Evolutionary conservation across 2,329 filamentous ascomycete species (phyloP).

Genomic region (Pseudomassariella vexata): DNA sequence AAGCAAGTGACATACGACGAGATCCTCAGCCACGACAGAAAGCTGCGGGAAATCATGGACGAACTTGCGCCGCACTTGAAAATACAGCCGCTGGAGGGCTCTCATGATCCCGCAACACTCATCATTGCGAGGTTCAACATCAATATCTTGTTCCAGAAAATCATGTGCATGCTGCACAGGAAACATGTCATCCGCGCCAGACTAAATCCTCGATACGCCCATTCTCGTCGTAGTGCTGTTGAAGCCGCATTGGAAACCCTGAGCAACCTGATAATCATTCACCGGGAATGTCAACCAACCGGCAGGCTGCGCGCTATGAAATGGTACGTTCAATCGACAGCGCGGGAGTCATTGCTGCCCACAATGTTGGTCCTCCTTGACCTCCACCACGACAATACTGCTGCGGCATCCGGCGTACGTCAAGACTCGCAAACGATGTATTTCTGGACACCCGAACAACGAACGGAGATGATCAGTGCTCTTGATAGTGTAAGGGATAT

Average conservation of each 20-base stretch:
- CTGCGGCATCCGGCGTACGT: conserved; percentile 33
- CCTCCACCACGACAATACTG: conserved; percentile 62
- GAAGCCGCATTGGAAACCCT: conserved; percentile 82
- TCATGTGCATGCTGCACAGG: conserved; percentile 81
- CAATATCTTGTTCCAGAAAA: conserved; percentile 82
- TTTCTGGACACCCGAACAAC: conserved; percentile 54
- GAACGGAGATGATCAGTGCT: conserved; percentile 68
- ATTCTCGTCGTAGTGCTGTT: conserved; percentile 78
- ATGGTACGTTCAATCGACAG: conserved; percentile 73
- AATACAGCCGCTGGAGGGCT: conserved; percentile 68
- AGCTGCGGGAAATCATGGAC: conserved; percentile 55
- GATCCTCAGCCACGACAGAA: conserved; percentile 55
- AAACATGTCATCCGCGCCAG: conserved; percentile 77
- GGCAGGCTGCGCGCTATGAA: conserved; percentile 68
- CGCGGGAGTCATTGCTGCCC: conserved; percentile 79
- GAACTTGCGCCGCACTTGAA: conserved; percentile 75
- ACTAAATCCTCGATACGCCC: conserved; percentile 73
- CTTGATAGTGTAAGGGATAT: conserved; percentile 71
- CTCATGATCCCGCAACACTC: conserved; percentile 73
- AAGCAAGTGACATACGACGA: conserved; percentile 57
- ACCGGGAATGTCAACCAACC: conserved; percentile 66
- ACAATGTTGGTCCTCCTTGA: conserved; percentile 82
- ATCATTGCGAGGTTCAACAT: conserved; percentile 82
- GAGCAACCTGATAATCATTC: conserved; percentile 67
- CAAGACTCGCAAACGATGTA: conserved; percentile 38